These are phyloP conservation scores for Podila verticillata DNA, from an alignment of 192 early-diverging fungal genomes.

Conservation along the genomic window DNA sequence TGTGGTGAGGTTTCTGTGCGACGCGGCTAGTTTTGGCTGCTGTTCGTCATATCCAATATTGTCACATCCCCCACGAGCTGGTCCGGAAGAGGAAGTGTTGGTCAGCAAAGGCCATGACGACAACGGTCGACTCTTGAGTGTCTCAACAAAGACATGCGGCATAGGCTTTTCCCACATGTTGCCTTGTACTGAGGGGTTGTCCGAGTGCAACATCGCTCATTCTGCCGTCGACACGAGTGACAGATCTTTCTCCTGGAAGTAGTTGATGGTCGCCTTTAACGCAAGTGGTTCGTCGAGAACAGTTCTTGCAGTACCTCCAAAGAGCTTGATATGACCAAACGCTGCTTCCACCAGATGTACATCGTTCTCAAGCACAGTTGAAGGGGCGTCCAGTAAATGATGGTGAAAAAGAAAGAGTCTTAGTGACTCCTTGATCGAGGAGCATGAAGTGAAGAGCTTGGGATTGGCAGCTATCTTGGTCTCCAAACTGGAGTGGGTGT, in stretches of 20 bases:
- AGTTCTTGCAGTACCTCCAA: too few species aligned
- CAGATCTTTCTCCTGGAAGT: conserved; percentile 12
- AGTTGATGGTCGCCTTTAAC: conserved; percentile 6
- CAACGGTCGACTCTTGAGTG: neutral
- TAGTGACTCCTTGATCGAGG: conserved; percentile 3
- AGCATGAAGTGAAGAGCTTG: conserved; percentile 6
- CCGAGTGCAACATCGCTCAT: conserved; percentile 9
- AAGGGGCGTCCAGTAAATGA: conserved; percentile 4
- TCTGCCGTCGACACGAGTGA: conserved; percentile 4
- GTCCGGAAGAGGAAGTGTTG: neutral
- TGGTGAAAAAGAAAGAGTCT: conserved; percentile 3
- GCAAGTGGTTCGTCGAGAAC: conserved; percentile 7
- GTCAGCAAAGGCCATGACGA: conserved; percentile 6
- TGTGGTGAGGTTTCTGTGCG: conserved; percentile 1
- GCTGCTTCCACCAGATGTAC: too few species aligned
- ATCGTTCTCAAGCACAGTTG: neutral
- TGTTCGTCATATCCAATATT: conserved; percentile 3
- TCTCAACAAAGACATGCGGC: neutral
- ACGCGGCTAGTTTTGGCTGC: neutral
- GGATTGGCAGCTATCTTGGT: conserved; percentile 2
- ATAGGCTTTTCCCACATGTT: conserved; percentile 12
- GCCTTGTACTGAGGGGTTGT: conserved; percentile 4
- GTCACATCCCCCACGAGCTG: neutral
- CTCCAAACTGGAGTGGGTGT: neutral
- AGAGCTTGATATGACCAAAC: conserved; percentile 16